These are phyloP conservation scores for Phytophthora uliginosa DNA, from an alignment of 352 stramenopile species.

Conservation along the genomic window DNA sequence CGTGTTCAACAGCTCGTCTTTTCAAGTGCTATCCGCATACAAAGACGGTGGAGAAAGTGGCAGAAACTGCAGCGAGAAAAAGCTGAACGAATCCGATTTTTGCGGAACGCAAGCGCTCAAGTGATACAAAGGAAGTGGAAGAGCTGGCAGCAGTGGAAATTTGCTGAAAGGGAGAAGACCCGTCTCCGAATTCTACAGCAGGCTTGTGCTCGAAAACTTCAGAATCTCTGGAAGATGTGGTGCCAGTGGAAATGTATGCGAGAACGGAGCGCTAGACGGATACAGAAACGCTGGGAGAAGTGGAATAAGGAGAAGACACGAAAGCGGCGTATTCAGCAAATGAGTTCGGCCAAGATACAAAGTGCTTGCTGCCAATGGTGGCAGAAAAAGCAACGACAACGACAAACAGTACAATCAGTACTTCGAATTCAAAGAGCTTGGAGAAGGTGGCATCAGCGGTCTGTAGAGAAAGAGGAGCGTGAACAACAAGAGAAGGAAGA, in stretches of 20 bases:
- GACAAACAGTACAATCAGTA: neutral
- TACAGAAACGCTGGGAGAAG: slow-evolving; percentile 19
- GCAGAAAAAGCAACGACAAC: neutral
- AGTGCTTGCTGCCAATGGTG: slow-evolving; percentile 17
- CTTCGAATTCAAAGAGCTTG: slow-evolving; percentile 26
- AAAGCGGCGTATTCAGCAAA: slow-evolving; percentile 6
- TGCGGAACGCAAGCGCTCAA: slow-evolving; percentile 26
- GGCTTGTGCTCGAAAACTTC: slow-evolving; percentile 20
- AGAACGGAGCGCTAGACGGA: slow-evolving; percentile 16
- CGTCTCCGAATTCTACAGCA: slow-evolving; percentile 17
- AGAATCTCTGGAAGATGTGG: slow-evolving; percentile 26
- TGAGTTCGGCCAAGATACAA: slow-evolving; percentile 11
- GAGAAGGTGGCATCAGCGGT: slow-evolving; percentile 15
- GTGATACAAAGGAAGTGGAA: slow-evolving; percentile 27
- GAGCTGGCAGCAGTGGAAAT: slow-evolving; percentile 19
- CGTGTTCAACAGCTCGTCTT: slow-evolving; percentile 8
- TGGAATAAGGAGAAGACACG: slow-evolving; percentile 10
- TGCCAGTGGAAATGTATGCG: slow-evolving; percentile 5
- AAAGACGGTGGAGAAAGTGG: slow-evolving; percentile 33
- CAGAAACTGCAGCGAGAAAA: slow-evolving; percentile 15
- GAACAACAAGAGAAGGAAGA: slow-evolving; percentile 9
- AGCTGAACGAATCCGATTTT: slow-evolving; percentile 16
- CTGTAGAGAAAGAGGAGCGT: neutral
- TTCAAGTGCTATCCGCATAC: slow-evolving; percentile 20
- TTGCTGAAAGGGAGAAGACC: slow-evolving; percentile 8